Conservation (phyloP, 768 basidiomycete species). For the Amanita polypyramis region DNA sequence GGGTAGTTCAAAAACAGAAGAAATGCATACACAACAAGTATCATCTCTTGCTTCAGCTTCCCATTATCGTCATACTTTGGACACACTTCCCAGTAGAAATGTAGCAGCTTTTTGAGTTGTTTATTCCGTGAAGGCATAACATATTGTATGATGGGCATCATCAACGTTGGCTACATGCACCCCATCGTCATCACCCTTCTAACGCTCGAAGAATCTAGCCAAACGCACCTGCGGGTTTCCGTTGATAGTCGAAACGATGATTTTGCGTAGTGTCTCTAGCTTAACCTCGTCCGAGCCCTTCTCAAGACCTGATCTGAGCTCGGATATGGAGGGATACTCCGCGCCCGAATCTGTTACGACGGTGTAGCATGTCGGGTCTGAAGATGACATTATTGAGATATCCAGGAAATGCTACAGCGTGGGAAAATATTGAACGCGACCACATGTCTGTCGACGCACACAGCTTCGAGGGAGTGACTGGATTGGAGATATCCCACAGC, state of each 20-base stretch:
- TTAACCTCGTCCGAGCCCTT: conserved; percentile 97
- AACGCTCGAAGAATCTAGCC: not conserved
- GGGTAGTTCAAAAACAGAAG: conserved; percentile 1
- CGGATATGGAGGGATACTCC: conserved; percentile 72
- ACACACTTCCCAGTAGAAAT: conserved; percentile 97
- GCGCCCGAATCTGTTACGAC: conserved; percentile 63
- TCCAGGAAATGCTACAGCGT: conserved; percentile 9
- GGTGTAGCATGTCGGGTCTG: conserved; percentile 68
- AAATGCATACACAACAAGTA: conserved; percentile 82
- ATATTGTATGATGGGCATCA: conserved; percentile 99
- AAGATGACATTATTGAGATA: conserved; percentile 29
- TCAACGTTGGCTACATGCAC: conserved; percentile 58
- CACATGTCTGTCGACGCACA: too few species aligned
- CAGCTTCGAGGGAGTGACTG: too few species aligned
- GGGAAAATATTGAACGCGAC: conserved; percentile 12
- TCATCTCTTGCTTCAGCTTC: conserved; percentile 99
- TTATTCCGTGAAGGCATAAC: conserved; percentile 94
- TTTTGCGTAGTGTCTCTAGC: conserved; percentile 89
- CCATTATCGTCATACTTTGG: conserved; percentile 96
- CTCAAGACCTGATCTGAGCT: conserved; percentile 75
- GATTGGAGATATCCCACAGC: too few species aligned
- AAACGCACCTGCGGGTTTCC: conserved; percentile 77
- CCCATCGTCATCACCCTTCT: not conserved
- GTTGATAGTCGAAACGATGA: conserved; percentile 90
- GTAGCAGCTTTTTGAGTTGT: conserved; percentile 91